Conservation (phyloP, 129 eudicot species). For the Arctium minus region DNA sequence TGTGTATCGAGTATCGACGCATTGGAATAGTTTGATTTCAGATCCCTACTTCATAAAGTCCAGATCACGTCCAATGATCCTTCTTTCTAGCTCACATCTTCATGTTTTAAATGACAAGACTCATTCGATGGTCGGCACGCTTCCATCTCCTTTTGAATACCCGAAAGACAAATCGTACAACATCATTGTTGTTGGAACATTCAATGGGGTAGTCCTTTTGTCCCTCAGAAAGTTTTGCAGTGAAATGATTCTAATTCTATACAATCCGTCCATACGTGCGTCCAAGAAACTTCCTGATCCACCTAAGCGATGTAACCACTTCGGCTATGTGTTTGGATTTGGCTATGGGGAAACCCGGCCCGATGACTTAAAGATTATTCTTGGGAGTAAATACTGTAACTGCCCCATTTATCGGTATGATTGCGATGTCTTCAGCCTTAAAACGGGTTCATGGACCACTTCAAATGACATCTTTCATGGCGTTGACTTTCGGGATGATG, state of each 20-base stretch:
- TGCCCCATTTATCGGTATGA: background rate
- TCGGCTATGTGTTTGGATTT: background rate
- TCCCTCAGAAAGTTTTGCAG: no score
- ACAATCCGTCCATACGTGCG: background rate
- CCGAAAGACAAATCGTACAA: background rate
- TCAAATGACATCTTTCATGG: background rate
- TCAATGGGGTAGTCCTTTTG: constrained; percentile 13
- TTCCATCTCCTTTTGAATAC: background rate
- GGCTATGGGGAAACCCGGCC: constrained; percentile 10
- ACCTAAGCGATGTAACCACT: background rate
- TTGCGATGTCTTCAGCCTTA: background rate
- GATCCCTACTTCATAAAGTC: background rate
- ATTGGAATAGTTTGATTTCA: background rate
- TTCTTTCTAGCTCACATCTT: background rate
- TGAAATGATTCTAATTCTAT: background rate
- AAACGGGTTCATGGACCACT: background rate
- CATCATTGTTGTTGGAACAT: background rate
- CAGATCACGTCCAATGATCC: background rate
- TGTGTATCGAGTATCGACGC: background rate
- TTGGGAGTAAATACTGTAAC: background rate
- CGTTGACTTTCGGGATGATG: background rate
- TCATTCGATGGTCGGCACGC: background rate
- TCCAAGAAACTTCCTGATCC: background rate
- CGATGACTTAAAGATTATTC: background rate
- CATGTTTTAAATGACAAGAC: background rate